Evolutionary conservation across 1,284 basidiomycete species (phyloP), one percentile per base, ranked within the genome.

Genomic region (Xerocomus amazonicus): DNA sequence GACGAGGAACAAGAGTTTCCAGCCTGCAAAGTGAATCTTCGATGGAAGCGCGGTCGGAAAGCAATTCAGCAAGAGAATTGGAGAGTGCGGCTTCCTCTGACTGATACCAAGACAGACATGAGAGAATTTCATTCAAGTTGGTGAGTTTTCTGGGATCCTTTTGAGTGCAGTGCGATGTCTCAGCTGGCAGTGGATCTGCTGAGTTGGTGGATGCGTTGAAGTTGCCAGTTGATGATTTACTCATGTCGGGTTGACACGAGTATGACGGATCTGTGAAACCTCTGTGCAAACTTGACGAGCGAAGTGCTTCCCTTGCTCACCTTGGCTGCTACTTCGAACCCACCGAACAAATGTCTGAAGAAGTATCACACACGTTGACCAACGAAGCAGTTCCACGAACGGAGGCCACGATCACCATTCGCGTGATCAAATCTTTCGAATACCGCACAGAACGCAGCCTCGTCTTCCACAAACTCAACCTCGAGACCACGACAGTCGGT

Each of bases 351-450:
- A 74, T 72, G 71, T 64, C 67, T 17, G 66, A 69, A 51, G 73
- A 68, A 59, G 71, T 77, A 51, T 75, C 78, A 45, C 80, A 81
- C 56, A 68, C 74, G 17, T 75, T 83, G 40, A 86, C 85, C 43
- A 92, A 87, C 70, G 72, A 77, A 37, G 73, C 81, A 17, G 73
- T 77, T 3, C 88, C 92, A 3, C 77, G 75, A 56, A 86, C 86
- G 5, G 77, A 82, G 49, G 88, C 90, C 16, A 90, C 89, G 8
- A 74, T 96, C 52, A 96, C 93, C n/a, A 68, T 98, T 38, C 84
- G 96, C 31, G 80, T 98, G 56, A 92, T 99, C 75, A 99, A 99
- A 68, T 93, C 88, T 36, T 97, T 99, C 67, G 86, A 87, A 63
- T 98, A 83, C 67, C 83, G 96, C 46, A 95, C 93, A 33, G 88